Percentiles rank a stretch among this genome's conserved stretches.
These are phyloP conservation scores for Ganoderma resinaceum DNA, from an alignment of 1,284 basidiomycete genomes.

Conservation along the genomic window DNA sequence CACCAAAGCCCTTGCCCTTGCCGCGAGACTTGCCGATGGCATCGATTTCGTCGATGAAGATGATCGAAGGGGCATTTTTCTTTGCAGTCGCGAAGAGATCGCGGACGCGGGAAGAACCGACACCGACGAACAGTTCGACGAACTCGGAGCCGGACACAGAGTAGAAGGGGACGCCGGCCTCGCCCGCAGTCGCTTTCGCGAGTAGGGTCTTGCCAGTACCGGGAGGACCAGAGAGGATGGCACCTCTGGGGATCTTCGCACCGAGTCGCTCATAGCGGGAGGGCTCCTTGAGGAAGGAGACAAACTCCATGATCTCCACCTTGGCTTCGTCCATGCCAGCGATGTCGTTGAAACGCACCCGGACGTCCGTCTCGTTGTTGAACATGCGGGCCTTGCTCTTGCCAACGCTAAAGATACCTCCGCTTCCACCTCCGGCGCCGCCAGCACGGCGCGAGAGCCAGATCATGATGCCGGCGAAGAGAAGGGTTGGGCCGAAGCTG, in stretches of 20 bases:
- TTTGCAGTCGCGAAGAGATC: slow-evolving; percentile 98
- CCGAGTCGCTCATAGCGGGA: slow-evolving; percentile 95
- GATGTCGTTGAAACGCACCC: slow-evolving; percentile 94
- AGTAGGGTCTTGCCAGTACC: slow-evolving; percentile 99
- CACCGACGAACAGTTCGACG: slow-evolving; percentile 99
- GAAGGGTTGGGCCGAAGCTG: slow-evolving; percentile 93
- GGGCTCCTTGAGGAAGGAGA: slow-evolving; percentile 98
- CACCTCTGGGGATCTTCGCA: slow-evolving; percentile 98
- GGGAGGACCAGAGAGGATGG: slow-evolving; percentile 97
- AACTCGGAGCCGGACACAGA: slow-evolving; percentile 99
- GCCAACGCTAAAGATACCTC: slow-evolving; percentile 97
- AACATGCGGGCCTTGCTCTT: slow-evolving; percentile 96
- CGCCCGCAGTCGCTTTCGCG: slow-evolving; percentile 98
- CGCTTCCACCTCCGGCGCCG: slow-evolving; percentile 70
- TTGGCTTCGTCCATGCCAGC: slow-evolving; percentile 99
- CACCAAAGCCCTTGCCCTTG: slow-evolving; percentile 89
- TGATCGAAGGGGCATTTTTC: slow-evolving; percentile 98
- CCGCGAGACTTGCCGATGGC: slow-evolving; percentile 97
- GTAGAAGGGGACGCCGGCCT: slow-evolving; percentile 97
- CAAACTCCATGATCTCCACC: slow-evolving; percentile 99
- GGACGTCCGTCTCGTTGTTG: slow-evolving; percentile 97
- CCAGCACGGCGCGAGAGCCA: slow-evolving; percentile 88
- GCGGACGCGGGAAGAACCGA: slow-evolving; percentile 95
- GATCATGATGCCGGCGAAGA: slow-evolving; percentile 90
- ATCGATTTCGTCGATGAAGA: slow-evolving; percentile 98